phyloP scores from a whole-genome alignment of 2,329 filamentous ascomycete genomes.

The Penicillium sp. region DNA sequence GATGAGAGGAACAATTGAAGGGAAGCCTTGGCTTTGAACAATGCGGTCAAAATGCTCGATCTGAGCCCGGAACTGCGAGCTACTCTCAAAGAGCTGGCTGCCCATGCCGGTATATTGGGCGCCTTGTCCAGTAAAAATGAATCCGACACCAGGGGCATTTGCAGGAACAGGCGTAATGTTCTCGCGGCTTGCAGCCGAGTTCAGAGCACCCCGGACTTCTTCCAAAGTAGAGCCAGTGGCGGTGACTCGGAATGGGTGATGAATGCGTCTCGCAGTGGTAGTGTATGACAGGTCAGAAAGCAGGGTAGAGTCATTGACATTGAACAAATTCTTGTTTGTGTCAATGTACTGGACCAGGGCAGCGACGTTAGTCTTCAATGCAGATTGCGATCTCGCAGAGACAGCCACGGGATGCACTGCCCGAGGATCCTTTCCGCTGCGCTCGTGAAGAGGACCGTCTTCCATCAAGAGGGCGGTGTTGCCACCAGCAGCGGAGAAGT shows the following conservation, averaged over 20 bases:
- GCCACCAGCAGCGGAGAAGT: conserved; percentile 68
- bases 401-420: conserved; percentile 58
- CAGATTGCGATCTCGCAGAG: conserved; percentile 53
- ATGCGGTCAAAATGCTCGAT: conserved; percentile 35
- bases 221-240: conserved; percentile 25
- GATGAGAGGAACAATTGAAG: conserved; percentile 28
- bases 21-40: conserved; percentile 29
- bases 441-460: conserved; percentile 46
- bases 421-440: conserved; percentile 49
- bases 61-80: conserved; percentile 29
- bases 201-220: conserved; percentile 17
- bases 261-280: conserved; percentile 57
- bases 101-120: conserved; percentile 38
- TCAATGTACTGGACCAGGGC: conserved; percentile 56
- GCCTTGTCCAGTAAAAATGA: conserved; percentile 41
- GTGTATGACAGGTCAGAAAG: conserved; percentile 63
- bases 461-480: conserved; percentile 67
- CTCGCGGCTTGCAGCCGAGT: conserved; percentile 18
- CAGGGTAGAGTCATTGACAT: conserved; percentile 40
- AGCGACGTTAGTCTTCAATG: conserved; percentile 56
- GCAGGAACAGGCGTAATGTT: conserved; percentile 20
- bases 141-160: conserved; percentile 22
- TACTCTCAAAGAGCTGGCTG: conserved; percentile 22
- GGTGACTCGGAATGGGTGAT: conserved; percentile 38
- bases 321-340: conserved; percentile 42